These are phyloP conservation scores for Trichothecium sympodiale DNA, from an alignment of 2,329 filamentous ascomycete genomes.

Conservation along the genomic window DNA sequence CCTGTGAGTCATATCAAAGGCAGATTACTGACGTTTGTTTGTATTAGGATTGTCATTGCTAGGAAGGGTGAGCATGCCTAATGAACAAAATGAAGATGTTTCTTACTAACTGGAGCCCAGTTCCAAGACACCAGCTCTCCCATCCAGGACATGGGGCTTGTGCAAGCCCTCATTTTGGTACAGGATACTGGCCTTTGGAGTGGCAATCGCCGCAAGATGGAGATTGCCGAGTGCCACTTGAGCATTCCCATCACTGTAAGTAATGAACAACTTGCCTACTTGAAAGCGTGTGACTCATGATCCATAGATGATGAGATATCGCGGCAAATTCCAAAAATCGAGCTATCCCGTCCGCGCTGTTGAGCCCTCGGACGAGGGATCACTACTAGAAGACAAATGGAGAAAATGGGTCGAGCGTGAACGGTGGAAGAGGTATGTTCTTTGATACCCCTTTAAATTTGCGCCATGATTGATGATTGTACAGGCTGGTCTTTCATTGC, in stretches of 20 bases:
- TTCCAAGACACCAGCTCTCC: slow-evolving; percentile 38
- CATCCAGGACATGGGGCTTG: slow-evolving; percentile 24
- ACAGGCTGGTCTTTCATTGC: slow-evolving; percentile 50
- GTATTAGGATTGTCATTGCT: too few relatives aligned
- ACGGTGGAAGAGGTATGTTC: slow-evolving; percentile 49
- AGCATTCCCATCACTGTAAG: slow-evolving; percentile 33
- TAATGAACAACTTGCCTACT: too few relatives aligned
- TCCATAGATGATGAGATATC: slow-evolving; percentile 39
- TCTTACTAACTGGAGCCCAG: slow-evolving; percentile 12
- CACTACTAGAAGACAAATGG: slow-evolving; percentile 54
- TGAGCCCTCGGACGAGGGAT: slow-evolving; percentile 40
- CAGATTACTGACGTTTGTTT: too few relatives aligned
- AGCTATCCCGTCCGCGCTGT: slow-evolving; percentile 41
- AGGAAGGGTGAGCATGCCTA: too few relatives aligned
- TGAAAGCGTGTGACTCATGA: too few relatives aligned
- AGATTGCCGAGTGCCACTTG: slow-evolving; percentile 40
- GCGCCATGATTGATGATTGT: slow-evolving; percentile 6
- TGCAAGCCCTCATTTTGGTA: slow-evolving; percentile 35
- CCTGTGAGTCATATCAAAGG: too few relatives aligned
- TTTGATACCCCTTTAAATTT: too few relatives aligned
- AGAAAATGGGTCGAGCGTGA: slow-evolving; percentile 51
- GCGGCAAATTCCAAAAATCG: slow-evolving; percentile 46
- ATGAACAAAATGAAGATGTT: neutral
- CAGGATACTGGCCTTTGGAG: slow-evolving; percentile 44
- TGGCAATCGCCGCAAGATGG: slow-evolving; percentile 43